Evolutionary conservation across 345 rosid genomes (phyloP), one percentile per base, ranked within the genome.

Genomic region (Isatis tinctoria): DNA sequence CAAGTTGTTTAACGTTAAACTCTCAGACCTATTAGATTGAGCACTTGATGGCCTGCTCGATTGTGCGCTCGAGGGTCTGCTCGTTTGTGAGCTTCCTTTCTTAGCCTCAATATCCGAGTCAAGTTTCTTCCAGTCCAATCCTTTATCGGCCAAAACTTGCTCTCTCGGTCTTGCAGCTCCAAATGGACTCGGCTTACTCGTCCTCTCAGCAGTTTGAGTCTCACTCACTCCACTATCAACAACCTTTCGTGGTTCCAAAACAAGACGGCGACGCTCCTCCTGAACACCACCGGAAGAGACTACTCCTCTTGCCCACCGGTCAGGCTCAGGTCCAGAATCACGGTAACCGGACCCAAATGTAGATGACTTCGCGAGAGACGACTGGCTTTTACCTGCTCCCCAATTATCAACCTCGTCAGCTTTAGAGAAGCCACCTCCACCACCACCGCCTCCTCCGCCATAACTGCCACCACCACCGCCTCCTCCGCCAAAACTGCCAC

Each of bases 21-120:
- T 85, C 82, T 92, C 99, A 18, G 97, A 92, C 90, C 87, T 81
- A 37, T 68, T 78, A 1, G 97, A 91, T 13, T 90, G 98, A 3
- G 92, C 96, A 70, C 98, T 94, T 1, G 98, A 86, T 26, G 98
- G 97, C 80, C 97, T 86, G 72, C 98, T 94, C 0, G 99, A 95
- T 8, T 90, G 96, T 0, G 97, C 81, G 60, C 99, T 95, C 2
- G 96, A 80, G 3, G 99, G 99, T 79, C 96, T 79, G 68, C 97
- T 92, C 12, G 87, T 65, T 71, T 70, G 76, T 4, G 60, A 73
- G 43, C 71, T 64, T 28, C 80, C 78, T 79, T 83, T 95, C 87
- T 87, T 92, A 9, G 87, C 83, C 63, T 92, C 99, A 16, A 90
- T 82, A 0, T 95, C 98, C 13, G 78, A 69, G 20, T 95, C 99